Evolutionary conservation across 2,329 filamentous ascomycete genomes (phyloP).

Genomic region (Phialophora chinensis): DNA sequence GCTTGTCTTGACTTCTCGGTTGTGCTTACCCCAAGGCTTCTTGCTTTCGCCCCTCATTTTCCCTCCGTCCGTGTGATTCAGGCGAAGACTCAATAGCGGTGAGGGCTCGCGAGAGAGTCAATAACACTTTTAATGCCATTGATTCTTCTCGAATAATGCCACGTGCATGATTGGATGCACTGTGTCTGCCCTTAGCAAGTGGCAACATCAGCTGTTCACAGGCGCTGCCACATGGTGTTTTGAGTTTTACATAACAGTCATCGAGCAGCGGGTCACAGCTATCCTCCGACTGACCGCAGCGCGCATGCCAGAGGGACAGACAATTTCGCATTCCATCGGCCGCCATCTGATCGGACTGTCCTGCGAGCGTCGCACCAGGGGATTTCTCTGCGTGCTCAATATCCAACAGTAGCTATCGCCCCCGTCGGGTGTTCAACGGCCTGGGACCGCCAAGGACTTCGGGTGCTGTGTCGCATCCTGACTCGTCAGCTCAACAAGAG

Average conservation of each 20-base stretch:
- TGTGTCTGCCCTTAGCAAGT: slow-evolving; percentile 16
- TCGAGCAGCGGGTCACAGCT: background rate
- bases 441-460: background rate
- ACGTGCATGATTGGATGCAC: slow-evolving; percentile 14
- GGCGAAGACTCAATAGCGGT: background rate
- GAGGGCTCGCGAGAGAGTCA: background rate
- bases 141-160: background rate
- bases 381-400: background rate
- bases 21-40: slow-evolving; percentile 11
- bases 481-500: background rate
- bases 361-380: background rate
- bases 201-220: slow-evolving; percentile 10
- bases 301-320: background rate
- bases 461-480: background rate
- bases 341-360: background rate
- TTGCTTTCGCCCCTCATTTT: slow-evolving; percentile 2
- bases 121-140: background rate
- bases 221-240: background rate
- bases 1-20: slow-evolving; percentile 9
- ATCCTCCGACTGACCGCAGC: background rate
- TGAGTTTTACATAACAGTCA: background rate
- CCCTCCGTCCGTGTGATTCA: slow-evolving; percentile 4
- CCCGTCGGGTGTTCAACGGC: background rate
- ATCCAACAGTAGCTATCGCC: background rate
- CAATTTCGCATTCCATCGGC: background rate